Base-by-base conservation (phyloP, 768 basidiomycete species). In the Termitomyces sp. region DNA sequence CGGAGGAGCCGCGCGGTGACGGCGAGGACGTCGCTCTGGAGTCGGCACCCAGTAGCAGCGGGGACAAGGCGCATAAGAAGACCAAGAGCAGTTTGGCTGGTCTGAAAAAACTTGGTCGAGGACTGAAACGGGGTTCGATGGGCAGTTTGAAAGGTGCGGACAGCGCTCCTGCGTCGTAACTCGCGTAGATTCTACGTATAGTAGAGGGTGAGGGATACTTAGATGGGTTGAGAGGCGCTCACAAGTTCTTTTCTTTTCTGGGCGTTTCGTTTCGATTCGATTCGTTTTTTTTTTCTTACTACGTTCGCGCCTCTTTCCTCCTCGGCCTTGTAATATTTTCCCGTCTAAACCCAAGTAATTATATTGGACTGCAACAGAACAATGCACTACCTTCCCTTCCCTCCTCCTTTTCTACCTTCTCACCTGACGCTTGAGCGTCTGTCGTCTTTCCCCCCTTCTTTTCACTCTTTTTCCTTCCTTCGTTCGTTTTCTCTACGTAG, bases 41-140 rank as follows among this genome's bases (percentile, higher is more conserved):
- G 20, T 30, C 47, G 16, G 35, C 65, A 8, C 62, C 58, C 9
- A 60, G 51, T 3, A 14, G 14, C n/a, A 66, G 67, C 26, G 66
- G 57, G 35, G 69, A 68, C 58, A 77, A 79, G 65, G 71, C 70
- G 44, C 81, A 82, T 41, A 80, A 79, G 70, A 86, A 83, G 74
- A 82, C 77, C 60, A 83, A 78, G 69, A 85, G 85, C 68, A 75
- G 82, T 51, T 73, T 85, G 48, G 75, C 82, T 32, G 76, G 76
- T 48, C 70, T 87, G 62, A 88, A 85, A 72, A 82, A 80, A 66
- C 67, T 87, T 28, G 79, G 82, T 46, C 64, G 77, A 26, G 75
- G 75, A 75, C 74, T 36, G 72, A 86, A 83, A 72, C 82, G 80
- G 67, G 82, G 80, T 62, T 80, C 83, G 41, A 67, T 68, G 18